These are phyloP conservation scores for Calonectria honghensis DNA, from an alignment of 2,329 filamentous ascomycete species.

Conservation along the genomic window DNA sequence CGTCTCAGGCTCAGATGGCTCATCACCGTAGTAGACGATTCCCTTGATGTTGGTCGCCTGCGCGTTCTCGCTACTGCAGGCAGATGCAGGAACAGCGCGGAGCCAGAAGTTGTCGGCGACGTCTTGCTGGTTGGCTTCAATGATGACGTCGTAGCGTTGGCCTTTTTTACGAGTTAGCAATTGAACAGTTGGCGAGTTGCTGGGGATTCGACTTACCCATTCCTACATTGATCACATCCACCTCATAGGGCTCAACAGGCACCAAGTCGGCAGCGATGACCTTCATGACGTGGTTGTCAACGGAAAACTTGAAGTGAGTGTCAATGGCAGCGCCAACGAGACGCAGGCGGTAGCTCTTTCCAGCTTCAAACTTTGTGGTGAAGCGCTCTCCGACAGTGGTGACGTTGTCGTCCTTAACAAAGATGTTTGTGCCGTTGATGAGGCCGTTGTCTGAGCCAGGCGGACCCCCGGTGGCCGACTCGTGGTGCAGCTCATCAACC, in stretches of 20 bases:
- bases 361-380: slow-evolving; percentile 62
- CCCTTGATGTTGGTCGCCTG: slow-evolving; percentile 67
- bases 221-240: slow-evolving; percentile 57
- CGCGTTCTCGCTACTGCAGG: slow-evolving; percentile 62
- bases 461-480: slow-evolving; percentile 56
- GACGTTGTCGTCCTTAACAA: slow-evolving; percentile 52
- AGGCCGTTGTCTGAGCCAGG: slow-evolving; percentile 66
- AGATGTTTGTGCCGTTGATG: slow-evolving; percentile 66
- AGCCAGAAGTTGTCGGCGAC: slow-evolving; percentile 67
- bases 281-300: slow-evolving; percentile 74
- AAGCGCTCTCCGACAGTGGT: slow-evolving; percentile 58
- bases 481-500: slow-evolving; percentile 60
- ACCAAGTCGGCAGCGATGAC: slow-evolving; percentile 77
- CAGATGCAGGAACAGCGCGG: slow-evolving; percentile 64
- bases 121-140: slow-evolving; percentile 62
- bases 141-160: slow-evolving; percentile 68
- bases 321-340: slow-evolving; percentile 69
- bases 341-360: slow-evolving; percentile 67
- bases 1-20: slow-evolving; percentile 39
- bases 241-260: slow-evolving; percentile 72
- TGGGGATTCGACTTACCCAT: slow-evolving; percentile 44
- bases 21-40: slow-evolving; percentile 66
- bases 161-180: slow-evolving; percentile 61
- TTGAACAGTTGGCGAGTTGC: too few relatives aligned
- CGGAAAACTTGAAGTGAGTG: slow-evolving; percentile 67